Base-by-base conservation (phyloP, 306 rosid species). In the Trifolium repens region DNA sequence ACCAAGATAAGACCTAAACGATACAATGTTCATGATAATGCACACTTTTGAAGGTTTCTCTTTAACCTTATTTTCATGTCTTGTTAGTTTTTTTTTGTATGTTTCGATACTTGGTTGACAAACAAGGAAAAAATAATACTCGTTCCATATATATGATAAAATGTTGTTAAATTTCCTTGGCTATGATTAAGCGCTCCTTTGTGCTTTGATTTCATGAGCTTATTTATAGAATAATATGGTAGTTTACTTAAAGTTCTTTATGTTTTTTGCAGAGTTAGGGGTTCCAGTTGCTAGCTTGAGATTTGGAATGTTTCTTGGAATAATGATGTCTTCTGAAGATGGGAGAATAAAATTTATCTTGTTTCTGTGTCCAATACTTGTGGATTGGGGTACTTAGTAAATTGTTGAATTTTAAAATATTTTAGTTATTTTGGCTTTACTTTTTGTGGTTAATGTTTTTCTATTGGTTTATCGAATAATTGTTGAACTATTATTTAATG, bases 231-330 rank as follows among this genome's bases (percentile, higher is more conserved):
- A 74, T 68, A 39, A 17, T 50, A 63, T 72, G 69, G 64, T 50
- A 14, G 50, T 49, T 63, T 30, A 42, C 67, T 78, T 47, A 75
- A 47, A 68, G 5, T 52, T 72, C 62, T 24, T 60, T 55, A 16
- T 78, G 67, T 17, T 84, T 22, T 63, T 72, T 75, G 78, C 83
- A 88, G 87, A 60, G 47, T 22, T 80, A 75, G 70, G 52, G 63
- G 30, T n/a, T 63, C 19, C 24, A 12, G 74, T 15, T 58, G 26
- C 73, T 32, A 14, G 69, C n/a, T 27, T 34, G 16, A 65, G 44
- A 58, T 65, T 49, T 67, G 27, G 68, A 52, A 52, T 44, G 66
- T 34, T 77, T 39, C 26, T 40, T 66, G 66, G 67, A 57, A 24
- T 40, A 62, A 54, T 66, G 24, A 73, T 68, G 69, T 63, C 75